Evolutionary conservation across 2,329 filamentous ascomycete species (phyloP), one percentile per base, ranked within the genome.

Genomic region (Lasiodiplodia citricola): DNA sequence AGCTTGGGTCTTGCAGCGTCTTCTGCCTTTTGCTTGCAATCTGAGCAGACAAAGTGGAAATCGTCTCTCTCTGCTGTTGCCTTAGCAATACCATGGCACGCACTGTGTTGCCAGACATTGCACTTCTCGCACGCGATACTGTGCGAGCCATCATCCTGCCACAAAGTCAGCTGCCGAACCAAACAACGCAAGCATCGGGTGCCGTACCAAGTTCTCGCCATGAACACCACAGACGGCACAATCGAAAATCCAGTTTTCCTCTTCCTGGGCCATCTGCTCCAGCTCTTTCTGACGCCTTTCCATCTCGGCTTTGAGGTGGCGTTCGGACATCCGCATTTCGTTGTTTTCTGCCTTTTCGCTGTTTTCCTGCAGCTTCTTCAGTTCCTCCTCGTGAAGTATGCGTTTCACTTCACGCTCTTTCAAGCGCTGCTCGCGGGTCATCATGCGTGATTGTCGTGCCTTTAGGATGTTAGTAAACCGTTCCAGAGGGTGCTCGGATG

Each of bases 101-200:
- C 93, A 84, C 94, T 97, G 77, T 99, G 96, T 78, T 98, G 95
- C 96, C 96, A 99, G 58, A 97, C 91, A 76, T 91, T 96, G 83
- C 96, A 99, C 73, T 86, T 90, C 77, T 99, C 96, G 80, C 96
- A 99, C 35, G 94, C 92, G 72, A 99, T 90, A 77, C 94, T 97
- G 77, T 97, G 94, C 8, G 93, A 91, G 44, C 96, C 96, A 77
- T 98, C 96, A 74, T 99, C 96, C 86, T 88, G 71, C 18, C 35
- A 38, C 56, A 4, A 52, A 28, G 70, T 79, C 65, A 78, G 74
- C 73, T 71, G 70, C 44, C 69, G 38, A 65, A 21, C 44, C 44
- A 47, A 13, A 18, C 38, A 37, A 62, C 44, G 55, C 41, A 13
- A 23, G 28, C n/a, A 28, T 41, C 47, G 58, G 2, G 21, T 57